Evolutionary conservation across 2,329 filamentous ascomycete genomes (phyloP).

Genomic region (Cladosporium velox): DNA sequence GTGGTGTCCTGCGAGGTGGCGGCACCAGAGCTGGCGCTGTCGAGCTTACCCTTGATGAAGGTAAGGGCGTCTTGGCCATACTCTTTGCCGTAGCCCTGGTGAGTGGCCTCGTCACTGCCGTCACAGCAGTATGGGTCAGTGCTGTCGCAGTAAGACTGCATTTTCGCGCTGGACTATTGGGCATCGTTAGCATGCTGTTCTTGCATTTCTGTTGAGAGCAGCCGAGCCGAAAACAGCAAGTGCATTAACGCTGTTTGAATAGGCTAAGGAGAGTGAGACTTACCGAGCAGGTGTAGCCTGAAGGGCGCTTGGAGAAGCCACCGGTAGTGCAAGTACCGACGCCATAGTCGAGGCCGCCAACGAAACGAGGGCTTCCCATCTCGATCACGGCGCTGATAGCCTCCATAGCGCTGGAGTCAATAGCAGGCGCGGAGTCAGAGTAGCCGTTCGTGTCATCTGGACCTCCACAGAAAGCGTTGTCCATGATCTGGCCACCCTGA

Average conservation of each 20-base stretch:
- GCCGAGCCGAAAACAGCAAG: neutral
- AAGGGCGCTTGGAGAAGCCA: constrained; percentile 46
- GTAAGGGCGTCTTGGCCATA: constrained; percentile 60
- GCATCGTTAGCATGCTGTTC: neutral
- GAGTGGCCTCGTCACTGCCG: constrained; percentile 60
- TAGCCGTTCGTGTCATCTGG: constrained; percentile 46
- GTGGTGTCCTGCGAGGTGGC: neutral
- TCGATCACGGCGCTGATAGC: constrained; percentile 30
- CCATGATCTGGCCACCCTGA: constrained; percentile 43
- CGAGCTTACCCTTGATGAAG: constrained; percentile 59
- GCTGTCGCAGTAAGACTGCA: constrained; percentile 66
- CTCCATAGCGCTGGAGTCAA: constrained; percentile 24
- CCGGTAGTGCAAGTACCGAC: constrained; percentile 61
- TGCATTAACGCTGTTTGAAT: neutral
- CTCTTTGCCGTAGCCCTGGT: constrained; percentile 62
- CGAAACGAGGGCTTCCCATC: constrained; percentile 56
- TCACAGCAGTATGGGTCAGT: constrained; percentile 68
- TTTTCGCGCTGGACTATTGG: constrained; percentile 30
- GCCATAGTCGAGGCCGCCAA: constrained; percentile 58
- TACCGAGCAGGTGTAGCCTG: constrained; percentile 17
- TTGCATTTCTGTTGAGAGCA: neutral
- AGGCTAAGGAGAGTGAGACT: neutral
- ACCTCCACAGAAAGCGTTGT: constrained; percentile 63
- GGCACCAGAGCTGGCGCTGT: constrained; percentile 9
- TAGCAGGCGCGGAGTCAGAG: constrained; percentile 26